phyloP scores from a whole-genome alignment of 441 rosid genomes.

The Pelargonium cotyledonis region DNA sequence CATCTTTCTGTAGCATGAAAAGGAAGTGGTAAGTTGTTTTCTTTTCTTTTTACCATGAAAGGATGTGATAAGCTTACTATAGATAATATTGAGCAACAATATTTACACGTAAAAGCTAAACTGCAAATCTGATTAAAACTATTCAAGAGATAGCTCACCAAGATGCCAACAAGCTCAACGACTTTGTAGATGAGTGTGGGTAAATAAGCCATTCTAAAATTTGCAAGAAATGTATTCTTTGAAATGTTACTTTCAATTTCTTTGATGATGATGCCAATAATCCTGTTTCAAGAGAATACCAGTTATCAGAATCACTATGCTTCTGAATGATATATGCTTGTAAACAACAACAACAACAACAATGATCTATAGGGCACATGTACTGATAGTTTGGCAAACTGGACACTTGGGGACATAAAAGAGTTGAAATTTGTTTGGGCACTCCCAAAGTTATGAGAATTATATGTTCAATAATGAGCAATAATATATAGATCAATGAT shows the following conservation, averaged over 20 bases:
- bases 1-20: constrained; percentile 72
- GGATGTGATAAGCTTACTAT: background rate
- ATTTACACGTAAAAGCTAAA: background rate
- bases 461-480: background rate
- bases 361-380: background rate
- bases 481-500: background rate
- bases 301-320: constrained; percentile 8
- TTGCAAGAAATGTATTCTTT: constrained; percentile 72
- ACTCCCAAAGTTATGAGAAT: background rate
- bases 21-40: constrained; percentile 9
- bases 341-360: background rate
- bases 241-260: constrained; percentile 84
- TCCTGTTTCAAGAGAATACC: constrained; percentile 41
- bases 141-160: constrained; percentile 50
- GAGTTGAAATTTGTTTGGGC: background rate
- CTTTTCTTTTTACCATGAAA: background rate
- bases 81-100: constrained; percentile 1
- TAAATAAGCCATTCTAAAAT: constrained; percentile 80
- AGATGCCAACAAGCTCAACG: constrained; percentile 77
- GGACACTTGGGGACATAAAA: no score
- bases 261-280: constrained; percentile 74
- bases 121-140: background rate
- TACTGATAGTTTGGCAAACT: background rate
- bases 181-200: constrained; percentile 68
- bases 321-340: background rate